Base-by-base conservation (phyloP, 169 alveolate genomes). In the Plasmodium billcollinsi region DNA sequence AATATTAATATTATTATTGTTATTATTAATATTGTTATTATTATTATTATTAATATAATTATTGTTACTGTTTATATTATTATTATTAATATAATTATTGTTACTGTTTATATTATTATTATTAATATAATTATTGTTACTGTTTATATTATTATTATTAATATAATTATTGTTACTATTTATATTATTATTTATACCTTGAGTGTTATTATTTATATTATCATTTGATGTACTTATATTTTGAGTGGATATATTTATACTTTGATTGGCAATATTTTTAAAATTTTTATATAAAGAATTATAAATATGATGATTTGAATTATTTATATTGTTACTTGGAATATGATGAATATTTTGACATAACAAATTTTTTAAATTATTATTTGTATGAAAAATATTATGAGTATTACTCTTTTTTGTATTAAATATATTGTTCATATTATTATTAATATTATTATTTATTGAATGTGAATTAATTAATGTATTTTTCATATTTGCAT, bases 401-500 rank as follows among this genome's bases (percentile, higher is more conserved):
- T 18, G 29, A 6, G 14, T 59, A 18, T 47, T 65, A 63, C 54
- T 65, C 2, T 66, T 50, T 21, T 47, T 78, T 66, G 62, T 50
- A 45, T 52, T 78, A 70, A 24, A 45, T 47, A 9, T 62, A 45
- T 47, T 54, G 18, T 65, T 75, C 14, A 49, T 70, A 67, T 63
- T 75, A 62, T 74, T 52, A 39, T 47, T 20, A 29, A 29, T 29
- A 33, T 50, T 15, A 54, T 75, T 56, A 56, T 67, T 75, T 63
- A 62, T 14, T 3, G 72, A n/a, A 56, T 20, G n/a, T 7, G 12
- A 47, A 20, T 75, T 75, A 8, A 45, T 2, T 29, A 62, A 14
- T 26, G 69, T 39, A 62, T 69, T 45, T 1, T 24, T 49, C 49
- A 54, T 39, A 43, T 54, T 75, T 56, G 88, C 75, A 63, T 56